Conservation (phyloP, 805 yeast genomes). For the Myxozyma monticola region DNA sequence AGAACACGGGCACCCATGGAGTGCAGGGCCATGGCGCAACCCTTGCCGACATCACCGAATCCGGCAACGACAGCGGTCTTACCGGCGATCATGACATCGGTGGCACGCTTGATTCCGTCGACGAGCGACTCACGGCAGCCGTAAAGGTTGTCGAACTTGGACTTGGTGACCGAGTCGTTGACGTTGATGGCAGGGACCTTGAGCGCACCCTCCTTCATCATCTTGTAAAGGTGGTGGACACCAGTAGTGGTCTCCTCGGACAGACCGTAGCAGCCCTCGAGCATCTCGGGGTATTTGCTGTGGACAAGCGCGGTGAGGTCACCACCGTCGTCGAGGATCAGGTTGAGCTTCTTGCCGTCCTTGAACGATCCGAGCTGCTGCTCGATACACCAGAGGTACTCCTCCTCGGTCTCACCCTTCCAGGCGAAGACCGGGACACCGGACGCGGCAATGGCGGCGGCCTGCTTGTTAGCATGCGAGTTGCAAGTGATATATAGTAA, state of each 20-base stretch:
- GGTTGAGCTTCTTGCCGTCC: slow-evolving; percentile 90
- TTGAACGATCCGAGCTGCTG: slow-evolving; percentile 98
- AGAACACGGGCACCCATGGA: slow-evolving; percentile 99
- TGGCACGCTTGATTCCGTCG: slow-evolving; percentile 99
- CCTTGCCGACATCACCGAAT: slow-evolving; percentile 99
- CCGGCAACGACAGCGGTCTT: slow-evolving; percentile 99
- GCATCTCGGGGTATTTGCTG: slow-evolving; percentile 97
- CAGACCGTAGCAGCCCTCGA: slow-evolving; percentile 90
- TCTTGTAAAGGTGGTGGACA: slow-evolving; percentile 98
- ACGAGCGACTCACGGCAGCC: slow-evolving; percentile 99
- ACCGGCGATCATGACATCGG: slow-evolving; percentile 99
- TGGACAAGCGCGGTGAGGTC: slow-evolving; percentile 96
- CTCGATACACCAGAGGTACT: slow-evolving; percentile 98
- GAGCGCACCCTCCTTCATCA: slow-evolving; percentile 81
- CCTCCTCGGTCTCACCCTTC: slow-evolving; percentile 99
- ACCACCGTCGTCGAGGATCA: slow-evolving; percentile 99
- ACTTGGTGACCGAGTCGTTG: slow-evolving; percentile 98
- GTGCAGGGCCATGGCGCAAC: slow-evolving; percentile 98
- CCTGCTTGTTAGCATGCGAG: slow-evolving; percentile 12
- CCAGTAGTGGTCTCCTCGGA: slow-evolving; percentile 99
- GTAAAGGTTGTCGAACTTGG: slow-evolving; percentile 98
- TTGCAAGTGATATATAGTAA: not conserved
- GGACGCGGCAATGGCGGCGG: slow-evolving; percentile 99
- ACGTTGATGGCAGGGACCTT: slow-evolving; percentile 99
- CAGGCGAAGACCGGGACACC: slow-evolving; percentile 99